Evolutionary conservation across 768 basidiomycete species (phyloP).

Genomic region (Boletus subparvulus): DNA sequence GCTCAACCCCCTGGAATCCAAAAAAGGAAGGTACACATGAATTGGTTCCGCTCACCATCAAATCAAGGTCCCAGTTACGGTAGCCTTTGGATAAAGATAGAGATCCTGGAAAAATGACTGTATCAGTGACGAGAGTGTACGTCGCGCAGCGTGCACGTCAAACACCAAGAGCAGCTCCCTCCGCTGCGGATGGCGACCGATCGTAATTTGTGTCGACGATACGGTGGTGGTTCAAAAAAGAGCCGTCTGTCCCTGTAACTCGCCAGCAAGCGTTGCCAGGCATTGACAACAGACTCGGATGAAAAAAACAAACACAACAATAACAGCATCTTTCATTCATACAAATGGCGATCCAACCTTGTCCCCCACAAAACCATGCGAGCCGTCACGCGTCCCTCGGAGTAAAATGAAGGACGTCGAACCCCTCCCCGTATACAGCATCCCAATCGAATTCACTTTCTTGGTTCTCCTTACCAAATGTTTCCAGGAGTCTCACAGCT

Average conservation of each 20-base stretch:
- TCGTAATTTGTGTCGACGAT: not conserved
- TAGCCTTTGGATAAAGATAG: not conserved
- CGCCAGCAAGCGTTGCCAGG: conserved; percentile 26
- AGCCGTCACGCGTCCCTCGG: conserved; percentile 18
- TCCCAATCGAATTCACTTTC: conserved; percentile 72
- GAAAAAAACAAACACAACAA: conserved; percentile 17
- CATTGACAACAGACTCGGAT: conserved; percentile 6
- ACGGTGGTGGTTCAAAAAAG: conserved; percentile 1
- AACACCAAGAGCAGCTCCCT: conserved; percentile 8
- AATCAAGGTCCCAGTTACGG: conserved; percentile 16
- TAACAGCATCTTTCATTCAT: conserved; percentile 25
- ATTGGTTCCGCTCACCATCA: conserved; percentile 30
- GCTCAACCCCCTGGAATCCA: conserved; percentile 27
- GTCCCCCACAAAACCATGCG: conserved; percentile 4
- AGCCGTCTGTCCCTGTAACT: not conserved
- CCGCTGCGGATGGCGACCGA: conserved; percentile 3
- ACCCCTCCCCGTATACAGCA: conserved; percentile 60
- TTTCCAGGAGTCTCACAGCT: conserved; percentile 49
- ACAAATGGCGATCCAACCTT: conserved; percentile 18
- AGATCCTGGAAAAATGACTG: not conserved
- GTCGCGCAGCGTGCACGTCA: not conserved
- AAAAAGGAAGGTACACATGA: conserved; percentile 29
- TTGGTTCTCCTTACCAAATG: conserved; percentile 77
- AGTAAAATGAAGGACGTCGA: conserved; percentile 63
- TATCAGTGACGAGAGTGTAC: conserved; percentile 9